Percentiles rank a stretch among this genome's conserved stretches.
Conservation (phyloP, 2,329 filamentous ascomycete genomes). For the Aspergillus melleus region DNA sequence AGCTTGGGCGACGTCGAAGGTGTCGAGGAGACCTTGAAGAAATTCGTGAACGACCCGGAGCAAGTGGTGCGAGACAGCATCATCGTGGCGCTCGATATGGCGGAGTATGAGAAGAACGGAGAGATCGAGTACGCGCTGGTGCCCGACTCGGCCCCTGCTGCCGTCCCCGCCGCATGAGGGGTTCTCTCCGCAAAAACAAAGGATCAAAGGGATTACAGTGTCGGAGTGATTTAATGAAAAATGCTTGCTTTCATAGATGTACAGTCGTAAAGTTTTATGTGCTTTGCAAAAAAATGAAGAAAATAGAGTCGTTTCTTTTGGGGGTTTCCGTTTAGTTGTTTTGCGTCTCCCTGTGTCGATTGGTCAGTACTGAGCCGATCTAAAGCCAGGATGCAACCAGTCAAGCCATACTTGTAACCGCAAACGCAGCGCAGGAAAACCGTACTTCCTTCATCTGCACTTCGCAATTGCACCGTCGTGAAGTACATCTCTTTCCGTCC, state of each 20-base stretch:
- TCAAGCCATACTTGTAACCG: conserved; percentile 68
- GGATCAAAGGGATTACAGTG: conserved; percentile 13
- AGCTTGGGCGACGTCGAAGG: conserved; percentile 91
- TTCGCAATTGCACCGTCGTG: conserved; percentile 79
- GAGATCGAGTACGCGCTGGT: conserved; percentile 91
- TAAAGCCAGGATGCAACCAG: neutral
- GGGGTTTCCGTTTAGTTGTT: conserved; percentile 31
- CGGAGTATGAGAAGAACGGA: conserved; percentile 88
- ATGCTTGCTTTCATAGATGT: conserved; percentile 27
- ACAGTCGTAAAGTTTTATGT: conserved; percentile 14
- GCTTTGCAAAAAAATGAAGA: neutral
- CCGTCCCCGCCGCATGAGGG: conserved; percentile 31
- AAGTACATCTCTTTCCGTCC: conserved; percentile 80
- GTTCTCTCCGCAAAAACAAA: conserved; percentile 1
- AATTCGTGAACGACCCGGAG: conserved; percentile 86
- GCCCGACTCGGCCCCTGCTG: conserved; percentile 54
- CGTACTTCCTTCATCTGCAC: conserved; percentile 93
- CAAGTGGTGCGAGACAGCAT: conserved; percentile 93
- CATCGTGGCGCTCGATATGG: conserved; percentile 95
- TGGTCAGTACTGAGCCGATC: conserved; percentile 18
- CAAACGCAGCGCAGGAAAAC: conserved; percentile 89
- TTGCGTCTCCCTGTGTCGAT: conserved; percentile 31
- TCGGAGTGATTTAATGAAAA: conserved; percentile 13
- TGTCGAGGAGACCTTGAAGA: conserved; percentile 80
- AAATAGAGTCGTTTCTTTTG: conserved; percentile 17